Evolutionary conservation across 768 basidiomycete genomes (phyloP), one percentile per base, ranked within the genome.

Genomic region (Mycena galericulata): DNA sequence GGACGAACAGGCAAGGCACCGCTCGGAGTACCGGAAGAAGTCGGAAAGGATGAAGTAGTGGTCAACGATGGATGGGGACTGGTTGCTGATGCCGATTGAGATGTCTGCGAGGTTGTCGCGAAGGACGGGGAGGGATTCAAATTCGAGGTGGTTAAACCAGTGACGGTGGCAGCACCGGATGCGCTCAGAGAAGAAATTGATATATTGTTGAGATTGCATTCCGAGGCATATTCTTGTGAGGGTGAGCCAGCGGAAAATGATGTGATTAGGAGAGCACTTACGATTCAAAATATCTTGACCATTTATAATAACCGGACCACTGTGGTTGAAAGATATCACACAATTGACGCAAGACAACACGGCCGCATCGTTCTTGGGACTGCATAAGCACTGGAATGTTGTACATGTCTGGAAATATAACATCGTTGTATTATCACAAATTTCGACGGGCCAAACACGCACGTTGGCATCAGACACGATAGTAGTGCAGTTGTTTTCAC

Each of bases 351-450:
- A 83, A 7, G 41, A 60, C 32, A 79, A 73, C 10, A 82, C 69
- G 18, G 66, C 45, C 1, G 36, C 53, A 26, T 75, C 75, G 53
- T 75, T 72, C 41, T 69, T n/a, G 7, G 65, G 34, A 3, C 75
- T 75, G 34, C 80, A 81, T 3, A 79, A 12, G 58, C 80, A 81
- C 12, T 57, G 38, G 17, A 59, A 66, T 3, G 61, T 71, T n/a
- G n/a, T 55, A 56, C 79, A 80, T 24, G 58, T 67, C 79, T 80
- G 81, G n/a, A n/a, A 79, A 79, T 78, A 80, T 79, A 82, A 26
- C 14, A 40, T 51, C 11, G 38, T 20, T 5, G 27, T 6, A 27
- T 3, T 17, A 18, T 22, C 17, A 0, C 17, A 27, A 45, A 1
- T 12, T 22, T 18, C 17, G 27, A 5, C n/a, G 7, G 14, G 8